Percentiles rank a stretch among this genome's conserved stretches.
phyloP scores from a whole-genome alignment of 2,329 filamentous ascomycete species.

The Cordyceps cateniannulata region DNA sequence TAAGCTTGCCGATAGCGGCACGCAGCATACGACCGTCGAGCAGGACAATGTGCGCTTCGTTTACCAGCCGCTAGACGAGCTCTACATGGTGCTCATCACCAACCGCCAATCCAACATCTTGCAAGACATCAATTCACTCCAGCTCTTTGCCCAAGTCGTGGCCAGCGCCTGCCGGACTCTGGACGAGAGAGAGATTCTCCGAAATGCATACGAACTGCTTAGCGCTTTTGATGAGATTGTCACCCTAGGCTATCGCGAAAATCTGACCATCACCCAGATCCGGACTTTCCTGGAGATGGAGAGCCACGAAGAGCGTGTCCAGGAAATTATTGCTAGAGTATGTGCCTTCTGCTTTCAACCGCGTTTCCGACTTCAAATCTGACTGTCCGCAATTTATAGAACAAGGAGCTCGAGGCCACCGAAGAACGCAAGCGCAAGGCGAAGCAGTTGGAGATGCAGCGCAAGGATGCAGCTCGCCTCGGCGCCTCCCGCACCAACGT shows the following conservation, averaged over 20 bases:
- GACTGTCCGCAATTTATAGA: conserved; percentile 45
- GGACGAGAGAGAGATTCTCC: conserved; percentile 90
- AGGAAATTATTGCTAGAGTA: conserved; percentile 93
- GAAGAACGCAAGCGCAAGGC: conserved; percentile 98
- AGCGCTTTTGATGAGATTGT: conserved; percentile 97
- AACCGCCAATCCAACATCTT: conserved; percentile 99
- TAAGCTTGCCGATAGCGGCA: conserved; percentile 91
- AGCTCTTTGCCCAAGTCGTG: conserved; percentile 96
- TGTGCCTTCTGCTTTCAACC: conserved; percentile 18
- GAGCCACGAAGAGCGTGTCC: conserved; percentile 96
- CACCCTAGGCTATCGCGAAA: conserved; percentile 91
- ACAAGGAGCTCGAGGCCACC: conserved; percentile 96
- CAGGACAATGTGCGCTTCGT: conserved; percentile 99
- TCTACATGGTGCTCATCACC: conserved; percentile 99
- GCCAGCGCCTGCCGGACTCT: conserved; percentile 92
- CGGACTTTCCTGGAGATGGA: conserved; percentile 99
- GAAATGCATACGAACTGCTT: conserved; percentile 92
- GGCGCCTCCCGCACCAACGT: conserved; percentile 61
- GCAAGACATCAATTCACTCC: conserved; percentile 97
- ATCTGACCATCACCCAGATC: conserved; percentile 92
- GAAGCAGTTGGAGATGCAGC: conserved; percentile 97
- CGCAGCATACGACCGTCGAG: conserved; percentile 96
- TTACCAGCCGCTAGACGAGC: conserved; percentile 96
- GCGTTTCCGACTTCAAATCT: conserved; percentile 15
- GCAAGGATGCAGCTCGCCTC: conserved; percentile 84